Evolutionary conservation across 768 basidiomycete species (phyloP), one percentile per base, ranked within the genome.

Genomic region (Kwoniella heveanensis): DNA sequence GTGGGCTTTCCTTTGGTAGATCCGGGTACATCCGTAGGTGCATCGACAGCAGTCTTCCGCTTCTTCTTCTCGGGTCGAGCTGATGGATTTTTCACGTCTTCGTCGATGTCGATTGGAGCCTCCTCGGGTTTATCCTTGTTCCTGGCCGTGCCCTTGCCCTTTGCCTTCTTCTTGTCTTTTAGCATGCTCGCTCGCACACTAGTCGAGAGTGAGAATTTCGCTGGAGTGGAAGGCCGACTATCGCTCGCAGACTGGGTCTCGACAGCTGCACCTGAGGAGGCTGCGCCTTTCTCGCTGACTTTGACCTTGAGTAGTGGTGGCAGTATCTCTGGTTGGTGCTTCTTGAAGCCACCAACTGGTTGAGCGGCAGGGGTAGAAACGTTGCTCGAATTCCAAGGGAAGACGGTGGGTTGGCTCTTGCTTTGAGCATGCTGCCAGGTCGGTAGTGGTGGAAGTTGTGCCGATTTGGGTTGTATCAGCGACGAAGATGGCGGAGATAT

Each of bases 241-340:
- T 17, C 17, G 39, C 39, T 44, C 15, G 39, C 17, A 17, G 39
- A 44, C 19, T 7, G 10, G 15, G 6, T 44, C 9, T 19, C 39
- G 39, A 3, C 39, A 3, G 10, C 10, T 4, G 10, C 6, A 7
- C 3, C 15, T 44, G 39, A 8, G 19, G 10, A 3, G 19, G 8
- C 39, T 17, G 17, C 15, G 9, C 15, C 39, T 17, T 44, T 44
- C 39, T 17, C 39, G 15, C 39, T 17, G 39, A 9, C 10, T 3
- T 17, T 44, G 22, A 62, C 50, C 32, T 56, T 62, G 21, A 62
- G 54, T 13, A 62, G 32, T 22, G 61, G 61, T 27, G 61, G 61
- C 1, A 62, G 27, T 15, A 26, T 29, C 24, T 62, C 54, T 8
- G 48, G 29, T 9, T 29, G 26, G 7, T 47, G 53, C 39, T 44